Percentiles rank a stretch among this genome's conserved stretches.
These are phyloP conservation scores for Talaromyces adpressus DNA, from an alignment of 495 filamentous ascomycete genomes.

Conservation along the genomic window DNA sequence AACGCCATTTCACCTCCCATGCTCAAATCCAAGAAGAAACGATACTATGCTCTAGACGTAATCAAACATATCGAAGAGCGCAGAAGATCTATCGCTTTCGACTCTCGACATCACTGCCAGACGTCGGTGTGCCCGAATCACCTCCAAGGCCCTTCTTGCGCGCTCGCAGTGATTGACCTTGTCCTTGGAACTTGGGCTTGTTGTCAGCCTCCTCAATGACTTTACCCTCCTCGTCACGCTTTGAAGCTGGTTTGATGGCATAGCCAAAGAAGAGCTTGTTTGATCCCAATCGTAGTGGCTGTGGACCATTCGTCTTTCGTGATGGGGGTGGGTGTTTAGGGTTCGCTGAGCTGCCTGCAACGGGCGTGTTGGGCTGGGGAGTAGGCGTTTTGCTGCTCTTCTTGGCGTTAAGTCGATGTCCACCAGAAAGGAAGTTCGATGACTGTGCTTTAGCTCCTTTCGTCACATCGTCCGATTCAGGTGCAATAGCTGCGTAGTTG, in stretches of 20 bases:
- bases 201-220: conserved; percentile 44
- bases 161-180: conserved; percentile 76
- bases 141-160: conserved; percentile 45
- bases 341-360: conserved; percentile 61
- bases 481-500: conserved; percentile 93
- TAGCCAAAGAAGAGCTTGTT: conserved; percentile 97
- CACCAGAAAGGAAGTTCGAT: conserved; percentile 69
- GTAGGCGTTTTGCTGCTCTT: conserved; percentile 73
- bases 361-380: conserved; percentile 74
- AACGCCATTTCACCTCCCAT: background rate
- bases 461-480: conserved; percentile 56
- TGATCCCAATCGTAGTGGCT: conserved; percentile 76
- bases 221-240: conserved; percentile 63
- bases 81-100: conserved; percentile 15
- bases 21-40: background rate
- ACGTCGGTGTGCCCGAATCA: conserved; percentile 28
- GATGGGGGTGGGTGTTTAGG: conserved; percentile 34
- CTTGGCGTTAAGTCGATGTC: conserved; percentile 72
- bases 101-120: conserved; percentile 23
- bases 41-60: background rate
- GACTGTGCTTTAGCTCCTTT: conserved; percentile 56
- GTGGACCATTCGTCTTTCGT: conserved; percentile 66
- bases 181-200: conserved; percentile 75
- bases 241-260: conserved; percentile 78
- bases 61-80: background rate